A percentile compares a stretch with the other conserved stretches of the same genome.
These are phyloP conservation scores for Entomortierella lignicola DNA, from an alignment of 192 early-diverging fungal genomes.

Conservation along the genomic window DNA sequence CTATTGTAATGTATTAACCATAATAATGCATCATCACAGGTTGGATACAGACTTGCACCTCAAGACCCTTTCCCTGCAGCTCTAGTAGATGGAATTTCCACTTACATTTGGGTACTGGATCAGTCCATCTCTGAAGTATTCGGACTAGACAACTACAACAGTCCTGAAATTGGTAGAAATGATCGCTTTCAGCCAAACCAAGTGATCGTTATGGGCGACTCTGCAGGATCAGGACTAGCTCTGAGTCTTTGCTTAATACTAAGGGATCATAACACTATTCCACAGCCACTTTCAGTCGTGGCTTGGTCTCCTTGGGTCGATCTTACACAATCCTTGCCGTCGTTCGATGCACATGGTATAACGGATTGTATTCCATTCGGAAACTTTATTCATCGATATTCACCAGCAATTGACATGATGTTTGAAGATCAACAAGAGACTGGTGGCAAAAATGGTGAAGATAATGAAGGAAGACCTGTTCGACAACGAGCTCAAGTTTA, in stretches of 20 bases:
- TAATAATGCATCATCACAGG: not conserved
- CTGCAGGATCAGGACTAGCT: constrained; percentile 71
- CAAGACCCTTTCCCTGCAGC: constrained; percentile 83
- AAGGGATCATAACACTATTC: constrained; percentile 61
- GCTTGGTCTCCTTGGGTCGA: constrained; percentile 76
- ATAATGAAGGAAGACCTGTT: not conserved
- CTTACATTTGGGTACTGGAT: constrained; percentile 74
- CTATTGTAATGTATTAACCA: too few relatives aligned
- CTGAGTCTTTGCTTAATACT: constrained; percentile 65
- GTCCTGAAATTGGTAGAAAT: not conserved
- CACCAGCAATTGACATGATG: constrained; percentile 22
- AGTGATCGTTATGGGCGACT: constrained; percentile 73
- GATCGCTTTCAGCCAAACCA: constrained; percentile 54
- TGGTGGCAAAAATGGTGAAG: too few relatives aligned
- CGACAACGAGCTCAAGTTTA: constrained; percentile 37
- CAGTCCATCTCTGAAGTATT: constrained; percentile 54
- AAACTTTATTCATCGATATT: constrained; percentile 27
- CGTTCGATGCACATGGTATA: constrained; percentile 39
- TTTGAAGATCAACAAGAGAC: constrained; percentile 22
- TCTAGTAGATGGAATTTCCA: constrained; percentile 80
- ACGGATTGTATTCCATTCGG: constrained; percentile 63
- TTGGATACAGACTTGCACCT: constrained; percentile 86
- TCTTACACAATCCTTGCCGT: constrained; percentile 61
- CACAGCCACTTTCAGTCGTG: constrained; percentile 62
- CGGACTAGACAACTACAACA: constrained; percentile 31